Percentiles rank a stretch among this genome's conserved stretches.
These are phyloP conservation scores for Fusarium ambrosium DNA, from an alignment of 2,329 filamentous ascomycete genomes.

Conservation along the genomic window DNA sequence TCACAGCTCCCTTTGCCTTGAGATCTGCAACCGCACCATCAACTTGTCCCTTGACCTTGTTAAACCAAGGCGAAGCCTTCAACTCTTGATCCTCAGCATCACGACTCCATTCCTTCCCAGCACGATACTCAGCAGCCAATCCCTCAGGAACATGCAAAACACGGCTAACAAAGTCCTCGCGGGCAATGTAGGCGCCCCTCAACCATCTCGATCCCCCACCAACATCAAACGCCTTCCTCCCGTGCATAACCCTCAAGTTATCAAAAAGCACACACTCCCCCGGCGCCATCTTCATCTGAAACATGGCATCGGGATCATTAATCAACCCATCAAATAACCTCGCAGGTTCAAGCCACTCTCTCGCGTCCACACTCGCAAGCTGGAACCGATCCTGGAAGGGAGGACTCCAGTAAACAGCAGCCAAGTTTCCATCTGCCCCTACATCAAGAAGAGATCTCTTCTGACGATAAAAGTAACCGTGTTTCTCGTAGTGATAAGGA, in stretches of 20 bases:
- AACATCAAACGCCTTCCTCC: conserved; percentile 79
- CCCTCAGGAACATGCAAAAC: conserved; percentile 49
- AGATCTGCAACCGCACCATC: conserved; percentile 24
- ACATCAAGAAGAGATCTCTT: conserved; percentile 66
- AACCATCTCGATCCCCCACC: conserved; percentile 80
- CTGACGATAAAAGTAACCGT: conserved; percentile 73
- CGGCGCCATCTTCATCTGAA: conserved; percentile 79
- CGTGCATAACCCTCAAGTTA: conserved; percentile 88
- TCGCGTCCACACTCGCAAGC: conserved; percentile 38
- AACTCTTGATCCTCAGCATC: conserved; percentile 43
- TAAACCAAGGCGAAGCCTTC: conserved; percentile 46
- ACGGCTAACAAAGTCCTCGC: conserved; percentile 59
- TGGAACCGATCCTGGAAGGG: conserved; percentile 78
- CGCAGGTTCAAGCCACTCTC: conserved; percentile 63
- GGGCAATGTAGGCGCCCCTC: conserved; percentile 85
- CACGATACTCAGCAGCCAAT: conserved; percentile 44
- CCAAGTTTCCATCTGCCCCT: conserved; percentile 40
- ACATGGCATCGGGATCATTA: conserved; percentile 70
- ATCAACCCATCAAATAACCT: conserved; percentile 70
- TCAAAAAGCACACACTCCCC: conserved; percentile 96
- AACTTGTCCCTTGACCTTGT: conserved; percentile 32
- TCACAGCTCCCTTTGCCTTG: conserved; percentile 37
- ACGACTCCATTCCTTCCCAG: conserved; percentile 43
- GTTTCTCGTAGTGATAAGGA: conserved; percentile 78
- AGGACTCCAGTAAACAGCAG: conserved; percentile 74